Evolutionary conservation across 1,139 yeast species (phyloP).

Genomic region (Saccharomyces hybrid): DNA sequence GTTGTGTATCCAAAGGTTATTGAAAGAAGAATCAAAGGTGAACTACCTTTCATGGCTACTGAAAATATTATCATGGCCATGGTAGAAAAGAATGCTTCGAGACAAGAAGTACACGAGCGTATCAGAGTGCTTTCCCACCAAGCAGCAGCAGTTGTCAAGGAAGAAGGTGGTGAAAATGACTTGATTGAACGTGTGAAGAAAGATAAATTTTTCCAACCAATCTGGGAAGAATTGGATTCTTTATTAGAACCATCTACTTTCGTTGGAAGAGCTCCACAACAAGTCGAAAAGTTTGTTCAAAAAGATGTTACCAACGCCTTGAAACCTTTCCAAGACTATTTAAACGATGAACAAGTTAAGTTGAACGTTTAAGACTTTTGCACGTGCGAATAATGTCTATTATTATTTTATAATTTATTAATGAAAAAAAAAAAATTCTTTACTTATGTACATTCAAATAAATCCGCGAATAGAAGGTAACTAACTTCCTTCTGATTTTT

Average conservation of each 20-base stretch:
- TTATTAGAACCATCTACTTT: slow-evolving; percentile 88
- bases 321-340: slow-evolving; percentile 51
- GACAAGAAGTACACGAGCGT: slow-evolving; percentile 98
- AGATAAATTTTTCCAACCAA: slow-evolving; percentile 80
- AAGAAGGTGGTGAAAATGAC: slow-evolving; percentile 97
- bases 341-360: slow-evolving; percentile 59
- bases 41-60: slow-evolving; percentile 98
- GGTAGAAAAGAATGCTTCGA: slow-evolving; percentile 95
- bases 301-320: slow-evolving; percentile 81
- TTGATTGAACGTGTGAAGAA: slow-evolving; percentile 79
- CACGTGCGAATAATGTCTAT: not conserved
- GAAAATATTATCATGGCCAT: slow-evolving; percentile 98
- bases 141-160: slow-evolving; percentile 95
- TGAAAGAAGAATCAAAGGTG: slow-evolving; percentile 89
- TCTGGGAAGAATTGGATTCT: slow-evolving; percentile 71
- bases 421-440: not conserved
- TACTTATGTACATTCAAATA: not conserved
- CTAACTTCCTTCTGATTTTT: not conserved
- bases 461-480: not conserved
- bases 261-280: slow-evolving; percentile 98
- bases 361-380: slow-evolving; percentile 39
- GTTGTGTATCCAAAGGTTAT: slow-evolving; percentile 98
- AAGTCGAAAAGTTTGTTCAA: slow-evolving; percentile 85
- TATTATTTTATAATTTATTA: not conserved
- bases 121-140: slow-evolving; percentile 95